Evolutionary conservation across 495 filamentous ascomycete species (phyloP), one percentile per base, ranked within the genome.

Genomic region (Extremus antarcticus): DNA sequence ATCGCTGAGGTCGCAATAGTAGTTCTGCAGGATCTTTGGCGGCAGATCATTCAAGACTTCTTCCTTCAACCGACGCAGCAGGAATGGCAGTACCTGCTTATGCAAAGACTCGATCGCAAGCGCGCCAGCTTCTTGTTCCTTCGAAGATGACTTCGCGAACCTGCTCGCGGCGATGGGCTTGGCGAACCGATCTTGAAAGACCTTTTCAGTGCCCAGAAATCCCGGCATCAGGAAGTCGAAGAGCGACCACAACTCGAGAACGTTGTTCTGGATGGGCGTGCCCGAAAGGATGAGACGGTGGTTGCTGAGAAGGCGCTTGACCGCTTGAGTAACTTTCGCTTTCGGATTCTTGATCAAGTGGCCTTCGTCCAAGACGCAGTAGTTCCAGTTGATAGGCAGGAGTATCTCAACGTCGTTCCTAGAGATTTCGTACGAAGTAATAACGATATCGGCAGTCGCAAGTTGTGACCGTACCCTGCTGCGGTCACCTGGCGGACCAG

Each of bases 161-260:
- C 92, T 87, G 66, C 86, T 91, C 24, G 89, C 89, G 0, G 91
- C 90, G 58, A 98, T 98, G 19, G 92, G 92, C 69, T 97, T 97
- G 15, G 92, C 91, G 60, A 98, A 98, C 21, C 92, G 82, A 65
- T 98, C 94, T 43, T 94, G 74, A 76, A 98, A 98, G 23, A 98
- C 91, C 70, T 95, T 97, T 64, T 98, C 92, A 0, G 92, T 88
- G n/a, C 92, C 92, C 8, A 98, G 74, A 76, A 98, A 98, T 7
- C 92, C 94, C 3, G 92, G 92, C 92, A 98, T 98, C 55, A 98
- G 72, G 74, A 98, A 98, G 69, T 98, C 92, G 63, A 98, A 97
- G 7, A 98, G 79, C 0, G 94, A 97, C 92, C 92, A 98, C n/a
- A 98, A 76, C 65, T 98, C 92, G 8, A 95, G 76, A 19, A 98